Evolutionary conservation across 2,329 filamentous ascomycete genomes (phyloP).

Genomic region (Ceratocystis destructans): DNA sequence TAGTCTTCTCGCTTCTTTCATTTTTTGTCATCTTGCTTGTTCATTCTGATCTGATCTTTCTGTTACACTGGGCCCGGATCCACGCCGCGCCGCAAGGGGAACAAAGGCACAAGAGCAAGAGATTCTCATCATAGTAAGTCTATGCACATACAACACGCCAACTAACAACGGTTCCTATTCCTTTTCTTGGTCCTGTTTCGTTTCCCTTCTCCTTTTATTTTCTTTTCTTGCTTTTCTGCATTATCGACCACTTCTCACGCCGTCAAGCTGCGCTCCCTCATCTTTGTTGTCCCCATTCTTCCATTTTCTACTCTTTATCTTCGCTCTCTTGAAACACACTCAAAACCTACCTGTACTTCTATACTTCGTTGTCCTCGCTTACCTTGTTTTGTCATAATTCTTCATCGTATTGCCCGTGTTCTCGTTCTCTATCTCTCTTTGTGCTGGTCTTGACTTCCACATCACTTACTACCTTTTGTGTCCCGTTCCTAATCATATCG

Average conservation of each 20-base stretch:
- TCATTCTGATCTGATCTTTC: conserved; percentile 8
- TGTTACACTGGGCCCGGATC: neutral
- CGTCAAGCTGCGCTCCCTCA: neutral
- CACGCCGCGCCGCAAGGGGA: neutral
- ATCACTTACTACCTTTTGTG: neutral
- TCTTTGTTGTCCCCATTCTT: neutral
- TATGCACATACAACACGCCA: neutral
- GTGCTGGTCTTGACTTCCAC: neutral
- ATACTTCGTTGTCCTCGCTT: neutral
- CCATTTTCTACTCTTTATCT: neutral
- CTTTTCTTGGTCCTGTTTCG: neutral
- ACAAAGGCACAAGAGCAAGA: too few species aligned
- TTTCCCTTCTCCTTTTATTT: conserved; percentile 6
- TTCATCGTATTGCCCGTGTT: neutral
- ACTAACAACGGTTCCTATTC: neutral
- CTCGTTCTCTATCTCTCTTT: neutral
- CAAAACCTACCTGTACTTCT: neutral
- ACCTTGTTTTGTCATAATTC: neutral
- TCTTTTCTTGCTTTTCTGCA: neutral
- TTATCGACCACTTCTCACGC: neutral
- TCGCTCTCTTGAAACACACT: neutral
- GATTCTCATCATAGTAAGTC: neutral
- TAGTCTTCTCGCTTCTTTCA: neutral
- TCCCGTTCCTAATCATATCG: neutral
- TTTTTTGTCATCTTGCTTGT: neutral